Evolutionary conservation across 345 rosid species (phyloP).

Genomic region (Eucalyptus paniculata): DNA sequence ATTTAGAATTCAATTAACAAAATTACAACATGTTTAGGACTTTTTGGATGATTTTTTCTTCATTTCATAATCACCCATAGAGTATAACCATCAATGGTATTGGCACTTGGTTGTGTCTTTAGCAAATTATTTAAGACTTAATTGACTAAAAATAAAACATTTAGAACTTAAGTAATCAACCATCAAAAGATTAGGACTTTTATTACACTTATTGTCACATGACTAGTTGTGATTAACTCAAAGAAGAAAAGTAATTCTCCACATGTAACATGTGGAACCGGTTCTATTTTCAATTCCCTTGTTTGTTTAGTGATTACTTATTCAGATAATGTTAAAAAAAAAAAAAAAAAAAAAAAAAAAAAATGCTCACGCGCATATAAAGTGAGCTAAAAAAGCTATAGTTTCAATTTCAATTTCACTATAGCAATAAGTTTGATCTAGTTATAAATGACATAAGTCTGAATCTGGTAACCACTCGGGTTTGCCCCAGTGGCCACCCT

Average conservation of each 20-base stretch:
- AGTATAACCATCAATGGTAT: background rate
- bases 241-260: background rate
- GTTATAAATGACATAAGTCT: background rate
- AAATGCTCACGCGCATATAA: too few relatives aligned
- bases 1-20: too few relatives aligned
- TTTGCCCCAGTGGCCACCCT: too few relatives aligned
- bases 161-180: background rate
- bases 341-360: too few relatives aligned
- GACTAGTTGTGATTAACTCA: background rate
- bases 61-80: background rate
- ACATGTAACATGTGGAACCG: too few relatives aligned
- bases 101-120: background rate
- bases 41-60: too few relatives aligned
- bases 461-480: too few relatives aligned
- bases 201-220: background rate
- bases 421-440: background rate
- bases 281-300: background rate
- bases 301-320: background rate
- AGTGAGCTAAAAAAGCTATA: background rate
- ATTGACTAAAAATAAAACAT: background rate
- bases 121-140: background rate
- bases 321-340: background rate
- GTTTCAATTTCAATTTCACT: background rate
- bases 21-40: too few relatives aligned
- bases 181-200: background rate